Conservation (phyloP, 768 basidiomycete genomes). For the Tulasnella sp. region DNA sequence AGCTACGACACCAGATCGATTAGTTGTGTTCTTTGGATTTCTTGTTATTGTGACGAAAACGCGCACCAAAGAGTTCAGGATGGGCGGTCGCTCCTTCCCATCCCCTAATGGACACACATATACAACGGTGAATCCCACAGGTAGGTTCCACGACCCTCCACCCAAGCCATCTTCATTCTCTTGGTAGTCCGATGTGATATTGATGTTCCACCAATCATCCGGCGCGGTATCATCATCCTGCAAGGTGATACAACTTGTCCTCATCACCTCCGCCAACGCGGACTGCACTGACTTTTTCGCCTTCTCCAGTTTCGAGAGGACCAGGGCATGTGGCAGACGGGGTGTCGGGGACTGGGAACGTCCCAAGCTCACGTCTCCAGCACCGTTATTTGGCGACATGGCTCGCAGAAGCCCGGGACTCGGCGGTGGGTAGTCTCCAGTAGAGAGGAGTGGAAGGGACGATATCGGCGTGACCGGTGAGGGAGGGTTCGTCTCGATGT, state of each 20-base stretch:
- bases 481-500: constrained; percentile 13
- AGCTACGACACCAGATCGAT: too few species aligned
- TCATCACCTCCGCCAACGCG: constrained; percentile 2
- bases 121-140: constrained; percentile 57
- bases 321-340: constrained; percentile 7
- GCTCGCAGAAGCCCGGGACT: not conserved
- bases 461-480: constrained; percentile 1
- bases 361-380: not conserved
- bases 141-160: constrained; percentile 43
- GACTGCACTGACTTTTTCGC: constrained; percentile 3
- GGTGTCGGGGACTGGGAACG: not conserved
- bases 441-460: not conserved
- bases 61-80: constrained; percentile 57
- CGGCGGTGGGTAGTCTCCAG: not conserved
- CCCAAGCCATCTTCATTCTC: not conserved
- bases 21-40: too few species aligned
- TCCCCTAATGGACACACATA: constrained; percentile 56
- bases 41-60: too few species aligned
- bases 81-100: constrained; percentile 49
- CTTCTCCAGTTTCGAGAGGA: constrained; percentile 9
- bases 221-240: not conserved
- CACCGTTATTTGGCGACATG: not conserved
- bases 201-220: not conserved
- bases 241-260: not conserved
- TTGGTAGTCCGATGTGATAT: not conserved